Base-by-base conservation (phyloP, 352 stramenopile species). In the Paralagenidium karlingii region DNA sequence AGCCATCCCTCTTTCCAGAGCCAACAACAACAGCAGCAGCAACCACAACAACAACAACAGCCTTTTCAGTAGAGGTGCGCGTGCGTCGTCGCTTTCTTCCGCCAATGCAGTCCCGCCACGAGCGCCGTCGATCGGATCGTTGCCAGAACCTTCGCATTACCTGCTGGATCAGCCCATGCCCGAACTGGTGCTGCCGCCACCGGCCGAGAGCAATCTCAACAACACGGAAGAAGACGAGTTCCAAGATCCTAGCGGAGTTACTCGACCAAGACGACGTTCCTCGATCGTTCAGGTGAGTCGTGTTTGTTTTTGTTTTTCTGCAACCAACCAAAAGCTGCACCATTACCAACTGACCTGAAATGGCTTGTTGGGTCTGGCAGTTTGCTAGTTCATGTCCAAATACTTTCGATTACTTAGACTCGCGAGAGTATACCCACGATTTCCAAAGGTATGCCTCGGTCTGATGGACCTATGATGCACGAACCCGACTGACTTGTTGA, bases 331-430 rank as follows among this genome's bases (percentile, higher is more conserved):
- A n/a, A n/a, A n/a, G n/a, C n/a, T n/a, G n/a, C n/a, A n/a, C n/a
- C n/a, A n/a, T n/a, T n/a, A n/a, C n/a, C n/a, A n/a, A n/a, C n/a
- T n/a, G n/a, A n/a, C n/a, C n/a, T n/a, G n/a, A n/a, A n/a, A n/a
- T n/a, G n/a, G n/a, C 25, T 11, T 41, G 18, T 44, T n/a, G n/a
- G n/a, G n/a, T 32, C 28, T 40, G 29, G 13, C 37, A 82, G 53
- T 78, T 84, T 58, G 64, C 70, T 19, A 82, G 63, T 24, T 84
- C 70, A 18, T 84, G 70, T 47, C 70, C 70, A n/a, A n/a, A n/a
- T n/a, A n/a, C n/a, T n/a, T n/a, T n/a, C n/a, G n/a, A n/a, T n/a
- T n/a, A n/a, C n/a, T n/a, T n/a, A n/a, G n/a, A n/a, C n/a, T n/a
- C n/a, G n/a, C n/a, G n/a, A n/a, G n/a, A n/a, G n/a, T n/a, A n/a